These are phyloP conservation scores for Alternaria ethzedia DNA, from an alignment of 2,329 filamentous ascomycete species.

Conservation along the genomic window DNA sequence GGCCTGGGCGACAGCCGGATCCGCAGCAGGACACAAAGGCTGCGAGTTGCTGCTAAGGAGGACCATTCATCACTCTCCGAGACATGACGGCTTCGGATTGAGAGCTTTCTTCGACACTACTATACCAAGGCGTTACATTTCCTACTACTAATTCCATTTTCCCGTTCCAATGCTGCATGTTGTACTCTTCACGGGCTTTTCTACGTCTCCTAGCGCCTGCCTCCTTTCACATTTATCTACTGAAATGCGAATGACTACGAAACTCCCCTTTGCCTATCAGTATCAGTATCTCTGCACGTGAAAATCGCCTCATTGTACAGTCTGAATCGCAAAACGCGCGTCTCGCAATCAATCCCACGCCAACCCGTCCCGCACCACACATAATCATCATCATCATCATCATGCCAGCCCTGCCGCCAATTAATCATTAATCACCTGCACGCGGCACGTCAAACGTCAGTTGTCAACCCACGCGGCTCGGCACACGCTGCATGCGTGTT, in stretches of 20 bases:
- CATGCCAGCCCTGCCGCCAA: not conserved
- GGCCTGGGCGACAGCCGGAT: not conserved
- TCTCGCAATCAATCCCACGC: not conserved
- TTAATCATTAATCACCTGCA: not conserved
- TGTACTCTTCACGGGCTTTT: not conserved
- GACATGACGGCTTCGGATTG: not conserved
- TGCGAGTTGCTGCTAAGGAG: not conserved
- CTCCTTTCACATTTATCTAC: not conserved
- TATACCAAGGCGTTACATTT: constrained; percentile 4
- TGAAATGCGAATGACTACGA: not conserved
- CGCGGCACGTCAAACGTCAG: not conserved
- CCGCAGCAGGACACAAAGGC: not conserved
- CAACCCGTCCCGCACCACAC: not conserved
- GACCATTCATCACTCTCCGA: not conserved
- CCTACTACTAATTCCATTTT: not conserved
- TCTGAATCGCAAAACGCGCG: not conserved
- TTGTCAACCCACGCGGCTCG: not conserved
- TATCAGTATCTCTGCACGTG: not conserved
- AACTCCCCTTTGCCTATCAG: not conserved
- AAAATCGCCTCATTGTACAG: not conserved
- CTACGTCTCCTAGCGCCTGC: not conserved
- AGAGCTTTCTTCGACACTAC: not conserved
- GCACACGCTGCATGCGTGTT: not conserved
- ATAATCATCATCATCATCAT: not conserved
- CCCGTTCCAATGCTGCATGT: not conserved